Base-by-base conservation (phyloP, 305 asterid genomes). In the Salvia sclarea region DNA sequence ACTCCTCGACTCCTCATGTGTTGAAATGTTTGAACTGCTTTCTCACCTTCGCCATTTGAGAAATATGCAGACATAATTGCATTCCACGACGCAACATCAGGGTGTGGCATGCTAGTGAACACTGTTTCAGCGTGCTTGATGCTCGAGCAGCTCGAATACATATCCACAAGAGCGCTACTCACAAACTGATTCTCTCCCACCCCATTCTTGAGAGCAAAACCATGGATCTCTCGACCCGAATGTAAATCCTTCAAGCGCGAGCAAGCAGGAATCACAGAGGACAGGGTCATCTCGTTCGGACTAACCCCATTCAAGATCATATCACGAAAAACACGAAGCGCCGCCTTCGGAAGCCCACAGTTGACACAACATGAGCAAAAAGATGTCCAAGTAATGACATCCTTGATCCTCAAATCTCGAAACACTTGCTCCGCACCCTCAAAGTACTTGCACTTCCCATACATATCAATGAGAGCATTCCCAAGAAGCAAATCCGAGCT, bases 371-470 rank as follows among this genome's bases (percentile, higher is more conserved):
- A 88, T 3, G 89, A 85, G 72, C 89, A 82, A 78, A 82, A 82
- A 1, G 92, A 84, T 0, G 95, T 88, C 90, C 92, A 88, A 40
- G 92, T 74, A 66, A 86, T 83, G 52, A 86, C 92, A 76, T 86
- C 90, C 73, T 77, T 86, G 28, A 69, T 64, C 70, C 33, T 58
- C 73, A 88, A 68, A 50, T 50, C 77, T 53, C 62, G 59, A 60
- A 86, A 81, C 65, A 86, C 88, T 52, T 62, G 73, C 45, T 77
- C 80, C 13, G 85, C 96, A 41, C 96, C 92, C 45, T 77, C 77
- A 66, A 41, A 54, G 55, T 64, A 64, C 78, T 75, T 82, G 48
- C 95, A 88, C 80, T 86, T 86, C 52, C 86, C 88, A 74, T 78
- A 86, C 89, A 88, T 84, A 69, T 86, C 83, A 77, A 88, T 79